A percentile compares a stretch with the other conserved stretches of the same genome.
Evolutionary conservation across 306 rosid genomes (phyloP).

Genomic region (Delonix regia): DNA sequence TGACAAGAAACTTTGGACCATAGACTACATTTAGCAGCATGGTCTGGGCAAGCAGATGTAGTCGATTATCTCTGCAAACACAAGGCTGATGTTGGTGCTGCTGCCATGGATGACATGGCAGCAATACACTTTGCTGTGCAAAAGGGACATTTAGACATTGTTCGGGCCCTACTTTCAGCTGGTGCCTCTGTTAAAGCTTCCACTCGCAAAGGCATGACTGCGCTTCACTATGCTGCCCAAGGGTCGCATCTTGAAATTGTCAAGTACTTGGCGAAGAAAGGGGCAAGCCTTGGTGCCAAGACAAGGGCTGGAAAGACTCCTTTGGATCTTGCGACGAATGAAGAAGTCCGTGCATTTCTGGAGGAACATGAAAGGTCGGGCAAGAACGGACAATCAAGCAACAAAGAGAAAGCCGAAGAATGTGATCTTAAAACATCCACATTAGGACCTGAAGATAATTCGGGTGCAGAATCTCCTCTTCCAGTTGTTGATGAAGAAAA

Average conservation of each 20-base stretch:
- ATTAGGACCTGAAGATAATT: conserved; percentile 43
- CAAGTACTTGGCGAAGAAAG: conserved; percentile 83
- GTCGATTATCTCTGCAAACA: conserved; percentile 75
- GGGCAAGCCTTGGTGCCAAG: conserved; percentile 61
- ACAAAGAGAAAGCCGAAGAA: conserved; percentile 46
- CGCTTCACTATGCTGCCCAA: conserved; percentile 81
- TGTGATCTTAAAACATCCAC: conserved; percentile 48
- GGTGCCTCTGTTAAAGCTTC: conserved; percentile 73
- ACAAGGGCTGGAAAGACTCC: conserved; percentile 86
- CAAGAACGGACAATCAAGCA: conserved; percentile 50
- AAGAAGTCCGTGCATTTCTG: conserved; percentile 66
- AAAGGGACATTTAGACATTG: conserved; percentile 85
- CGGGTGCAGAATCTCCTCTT: conserved; percentile 40
- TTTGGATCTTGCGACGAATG: conserved; percentile 69
- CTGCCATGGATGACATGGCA: conserved; percentile 98
- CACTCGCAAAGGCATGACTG: conserved; percentile 86
- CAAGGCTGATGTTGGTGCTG: conserved; percentile 90
- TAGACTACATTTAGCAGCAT: conserved; percentile 94
- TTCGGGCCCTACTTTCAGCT: conserved; percentile 54
- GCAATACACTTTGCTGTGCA: conserved; percentile 94
- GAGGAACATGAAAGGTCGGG: conserved; percentile 53
- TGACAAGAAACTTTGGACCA: conserved; percentile 51
- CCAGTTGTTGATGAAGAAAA: conserved; percentile 46
- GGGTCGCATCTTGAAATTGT: conserved; percentile 81
- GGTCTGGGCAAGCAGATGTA: conserved; percentile 81